Evolutionary conservation across 1,139 yeast genomes (phyloP).

Genomic region (Hansenula lynferdii): DNA sequence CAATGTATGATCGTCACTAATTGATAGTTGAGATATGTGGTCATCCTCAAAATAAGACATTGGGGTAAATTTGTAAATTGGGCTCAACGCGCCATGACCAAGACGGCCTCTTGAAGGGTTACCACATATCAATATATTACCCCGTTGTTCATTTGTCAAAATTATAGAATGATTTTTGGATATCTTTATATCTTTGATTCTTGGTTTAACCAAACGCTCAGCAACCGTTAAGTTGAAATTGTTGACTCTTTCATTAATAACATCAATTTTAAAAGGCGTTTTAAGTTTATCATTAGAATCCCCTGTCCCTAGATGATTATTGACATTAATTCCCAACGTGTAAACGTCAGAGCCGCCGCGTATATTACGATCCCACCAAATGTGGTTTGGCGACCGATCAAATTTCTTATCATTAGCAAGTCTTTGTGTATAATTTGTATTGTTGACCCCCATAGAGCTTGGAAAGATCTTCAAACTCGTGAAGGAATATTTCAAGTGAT

Average conservation of each 20-base stretch:
- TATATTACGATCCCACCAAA: conserved; percentile 22
- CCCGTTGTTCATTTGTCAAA: conserved; percentile 43
- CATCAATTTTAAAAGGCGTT: conserved; percentile 27
- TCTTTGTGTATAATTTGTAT: conserved; percentile 16
- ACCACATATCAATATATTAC: conserved; percentile 58
- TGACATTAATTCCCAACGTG: conserved; percentile 63
- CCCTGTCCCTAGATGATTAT: conserved; percentile 64
- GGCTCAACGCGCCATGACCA: conserved; percentile 45
- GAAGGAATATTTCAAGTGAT: conserved; percentile 19
- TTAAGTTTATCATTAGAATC: conserved; percentile 52
- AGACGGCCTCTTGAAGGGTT: conserved; percentile 67
- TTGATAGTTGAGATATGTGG: conserved; percentile 37
- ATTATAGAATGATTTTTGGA: conserved; percentile 67
- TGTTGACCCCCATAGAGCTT: conserved; percentile 16
- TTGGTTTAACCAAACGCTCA: conserved; percentile 32
- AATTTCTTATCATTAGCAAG: conserved; percentile 5
- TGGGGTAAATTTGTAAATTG: conserved; percentile 34
- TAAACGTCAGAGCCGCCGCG: conserved; percentile 59
- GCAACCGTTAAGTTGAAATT: conserved; percentile 22
- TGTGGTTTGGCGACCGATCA: conserved; percentile 8
- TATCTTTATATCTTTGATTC: conserved; percentile 33
- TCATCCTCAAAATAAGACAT: conserved; percentile 31
- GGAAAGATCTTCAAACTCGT: conserved; percentile 20
- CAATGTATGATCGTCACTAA: conserved; percentile 67
- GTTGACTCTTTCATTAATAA: conserved; percentile 24